Evolutionary conservation across 176 grass and related monocot genomes (phyloP).

Genomic region (Zoysia pacifica): DNA sequence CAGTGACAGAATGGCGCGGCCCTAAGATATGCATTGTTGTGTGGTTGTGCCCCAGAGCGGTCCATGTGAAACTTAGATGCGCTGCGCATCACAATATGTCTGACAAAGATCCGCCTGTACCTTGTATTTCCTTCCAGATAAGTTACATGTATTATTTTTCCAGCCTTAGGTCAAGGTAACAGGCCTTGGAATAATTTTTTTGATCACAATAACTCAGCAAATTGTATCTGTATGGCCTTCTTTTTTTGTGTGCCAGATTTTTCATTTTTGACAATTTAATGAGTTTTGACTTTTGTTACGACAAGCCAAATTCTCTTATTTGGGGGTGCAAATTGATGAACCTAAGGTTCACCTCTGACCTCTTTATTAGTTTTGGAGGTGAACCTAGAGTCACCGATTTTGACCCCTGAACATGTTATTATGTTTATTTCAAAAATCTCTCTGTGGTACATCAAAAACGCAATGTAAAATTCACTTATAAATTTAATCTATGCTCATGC

Average conservation of each 20-base stretch:
- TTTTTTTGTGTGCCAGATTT: not conserved
- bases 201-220: constrained; percentile 11
- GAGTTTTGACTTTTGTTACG: not conserved
- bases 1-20: constrained; percentile 37
- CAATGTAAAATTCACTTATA: too few relatives aligned
- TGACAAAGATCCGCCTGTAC: constrained; percentile 48
- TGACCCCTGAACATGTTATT: too few relatives aligned
- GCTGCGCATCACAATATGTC: constrained; percentile 32
- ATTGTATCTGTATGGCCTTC: constrained; percentile 3
- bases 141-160: constrained; percentile 58
- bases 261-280: constrained; percentile 22
- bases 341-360: too few relatives aligned
- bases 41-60: constrained; percentile 17
- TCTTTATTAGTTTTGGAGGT: too few relatives aligned
- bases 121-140: constrained; percentile 46
- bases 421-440: too few relatives aligned
- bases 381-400: too few relatives aligned
- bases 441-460: too few relatives aligned
- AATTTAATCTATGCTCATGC: not conserved
- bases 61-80: constrained; percentile 30
- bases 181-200: constrained; percentile 48
- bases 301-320: not conserved
- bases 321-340: not conserved
- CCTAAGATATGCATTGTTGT: constrained; percentile 32
- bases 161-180: constrained; percentile 16